Base-by-base conservation (phyloP, 768 basidiomycete species). In the Mycena galericulata region DNA sequence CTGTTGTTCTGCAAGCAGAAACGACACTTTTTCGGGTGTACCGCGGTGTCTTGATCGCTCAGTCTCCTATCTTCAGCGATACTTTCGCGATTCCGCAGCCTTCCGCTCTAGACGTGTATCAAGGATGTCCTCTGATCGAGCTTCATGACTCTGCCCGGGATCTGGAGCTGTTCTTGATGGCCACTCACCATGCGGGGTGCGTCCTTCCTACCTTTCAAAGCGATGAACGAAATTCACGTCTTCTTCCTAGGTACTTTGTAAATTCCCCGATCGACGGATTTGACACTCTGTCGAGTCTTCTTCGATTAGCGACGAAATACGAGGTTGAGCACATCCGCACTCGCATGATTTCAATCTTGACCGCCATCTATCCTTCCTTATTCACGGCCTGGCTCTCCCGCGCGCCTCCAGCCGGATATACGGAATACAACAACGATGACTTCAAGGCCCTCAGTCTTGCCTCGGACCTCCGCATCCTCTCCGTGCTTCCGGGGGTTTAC, bases 1-100 rank as follows among this genome's bases (percentile, higher is more conserved):
- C 61, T 0, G 40, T 62, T 2, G 50, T 62, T 20, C 47, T 62
- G 5, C 34, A 53, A 26, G 61, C 49, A 20, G 36, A 43, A 14
- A 43, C 20, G 20, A 51, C 61, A 1, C 61, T 62, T 7, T 62
- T 62, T 32, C 61, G 61, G 2, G 61, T 62, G 26, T 62, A 51
- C 22, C 61, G 61, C 10, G 61, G 61, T 6, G 24, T 62, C n/a
- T 20, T 62, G 27, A 49, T 49, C 17, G 61, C 61, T 1, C 61
- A 62, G 29, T 62, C 61, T 22, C 38, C 61, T 27, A 53, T 62
- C 11, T 53, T 62, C 34, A 49, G 50, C 20, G 61, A 62, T 27
- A 62, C 49, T 12, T 62, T 62, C 32, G 36, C 61, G 3, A 62
- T 62, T 17, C 61, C 61, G 18, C 61, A 62, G 50, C 61, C 61